Conservation (phyloP, 805 yeast species). For the Candida michaelii region DNA sequence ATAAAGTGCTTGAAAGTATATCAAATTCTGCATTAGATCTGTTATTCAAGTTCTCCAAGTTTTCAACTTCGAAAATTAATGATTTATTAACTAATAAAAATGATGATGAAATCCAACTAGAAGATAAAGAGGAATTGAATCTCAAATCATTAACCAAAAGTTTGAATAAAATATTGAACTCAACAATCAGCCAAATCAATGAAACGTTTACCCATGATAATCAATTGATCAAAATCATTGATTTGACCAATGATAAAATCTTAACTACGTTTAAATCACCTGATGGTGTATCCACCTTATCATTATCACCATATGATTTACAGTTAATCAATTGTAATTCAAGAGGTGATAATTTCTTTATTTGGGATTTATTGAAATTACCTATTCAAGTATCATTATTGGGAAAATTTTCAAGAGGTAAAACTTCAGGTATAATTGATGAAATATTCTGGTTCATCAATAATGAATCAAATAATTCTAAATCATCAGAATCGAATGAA, state of each 20-base stretch:
- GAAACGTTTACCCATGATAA: constrained; percentile 24
- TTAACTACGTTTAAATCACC: constrained; percentile 54
- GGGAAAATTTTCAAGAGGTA: constrained; percentile 63
- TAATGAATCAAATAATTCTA: constrained; percentile 23
- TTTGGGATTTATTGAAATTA: constrained; percentile 61
- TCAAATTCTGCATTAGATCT: constrained; percentile 57
- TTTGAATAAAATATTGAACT: constrained; percentile 32
- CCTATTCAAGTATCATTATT: constrained; percentile 51
- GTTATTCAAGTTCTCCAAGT: constrained; percentile 46
- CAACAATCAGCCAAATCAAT: constrained; percentile 31
- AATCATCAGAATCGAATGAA: constrained; percentile 12
- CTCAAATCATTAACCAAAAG: constrained; percentile 31
- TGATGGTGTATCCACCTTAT: constrained; percentile 58
- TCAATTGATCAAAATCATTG: constrained; percentile 46
- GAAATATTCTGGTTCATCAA: constrained; percentile 54
- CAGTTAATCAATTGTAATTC: constrained; percentile 52
- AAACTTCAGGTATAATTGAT: constrained; percentile 54
- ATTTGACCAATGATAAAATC: constrained; percentile 41
- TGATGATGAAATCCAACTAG: constrained; percentile 12
- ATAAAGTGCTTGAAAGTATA: constrained; percentile 47
- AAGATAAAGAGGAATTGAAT: constrained; percentile 17
- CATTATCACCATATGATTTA: constrained; percentile 62
- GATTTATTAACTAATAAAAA: constrained; percentile 26
- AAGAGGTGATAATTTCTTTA: constrained; percentile 61
- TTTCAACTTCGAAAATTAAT: constrained; percentile 39